A percentile compares a stretch with the other conserved stretches of the same genome.
phyloP scores from a whole-genome alignment of 2,329 filamentous ascomycete genomes.

The Colletotrichum simmondsii region DNA sequence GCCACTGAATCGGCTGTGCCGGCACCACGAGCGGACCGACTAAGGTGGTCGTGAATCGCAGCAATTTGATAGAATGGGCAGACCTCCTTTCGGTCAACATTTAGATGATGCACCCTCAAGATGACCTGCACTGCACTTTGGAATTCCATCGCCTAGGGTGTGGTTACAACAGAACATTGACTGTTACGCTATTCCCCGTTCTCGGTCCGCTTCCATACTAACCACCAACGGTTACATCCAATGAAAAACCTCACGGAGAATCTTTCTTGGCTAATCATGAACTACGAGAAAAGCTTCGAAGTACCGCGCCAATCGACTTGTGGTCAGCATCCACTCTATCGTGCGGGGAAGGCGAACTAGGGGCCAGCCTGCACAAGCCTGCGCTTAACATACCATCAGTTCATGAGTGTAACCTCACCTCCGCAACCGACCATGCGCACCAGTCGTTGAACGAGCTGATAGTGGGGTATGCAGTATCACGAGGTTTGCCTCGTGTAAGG shows the following conservation, averaged over 20 bases:
- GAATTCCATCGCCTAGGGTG: background rate
- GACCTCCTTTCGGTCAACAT: background rate
- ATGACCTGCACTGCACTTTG: background rate
- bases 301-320: slow-evolving; percentile 24
- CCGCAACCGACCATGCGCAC: slow-evolving; percentile 23
- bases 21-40: too few species aligned
- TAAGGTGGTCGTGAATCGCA: too few species aligned
- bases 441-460: background rate
- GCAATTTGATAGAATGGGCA: background rate
- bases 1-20: too few species aligned
- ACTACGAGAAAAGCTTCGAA: background rate
- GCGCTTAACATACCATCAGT: background rate
- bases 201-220: background rate
- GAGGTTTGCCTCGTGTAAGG: background rate
- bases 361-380: background rate
- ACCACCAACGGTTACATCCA: background rate
- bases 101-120: background rate
- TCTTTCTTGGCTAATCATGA: background rate
- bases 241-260: background rate
- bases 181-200: background rate
- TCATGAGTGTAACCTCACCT: slow-evolving; percentile 22
- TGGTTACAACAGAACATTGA: background rate
- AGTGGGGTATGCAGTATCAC: background rate
- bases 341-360: slow-evolving; percentile 4
- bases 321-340: background rate